Evolutionary conservation across 768 basidiomycete genomes (phyloP).

Genomic region (Phylloporus sp.): DNA sequence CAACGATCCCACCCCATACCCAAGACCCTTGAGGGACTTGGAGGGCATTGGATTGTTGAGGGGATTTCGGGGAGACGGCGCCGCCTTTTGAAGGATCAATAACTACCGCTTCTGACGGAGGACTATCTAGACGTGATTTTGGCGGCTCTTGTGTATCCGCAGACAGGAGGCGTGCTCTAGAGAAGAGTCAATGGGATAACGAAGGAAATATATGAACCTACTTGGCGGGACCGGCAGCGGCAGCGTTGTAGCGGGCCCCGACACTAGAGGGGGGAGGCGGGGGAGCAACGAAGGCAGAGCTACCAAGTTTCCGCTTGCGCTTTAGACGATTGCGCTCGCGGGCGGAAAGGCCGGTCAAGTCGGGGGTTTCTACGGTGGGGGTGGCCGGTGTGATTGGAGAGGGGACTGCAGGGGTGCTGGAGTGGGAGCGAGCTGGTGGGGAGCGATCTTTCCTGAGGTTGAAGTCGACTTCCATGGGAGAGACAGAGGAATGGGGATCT

Average conservation of each 20-base stretch:
- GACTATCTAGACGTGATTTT: conserved; percentile 56
- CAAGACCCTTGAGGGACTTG: conserved; percentile 71
- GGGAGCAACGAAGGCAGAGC: conserved; percentile 73
- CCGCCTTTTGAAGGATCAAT: conserved; percentile 83
- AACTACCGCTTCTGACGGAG: conserved; percentile 57
- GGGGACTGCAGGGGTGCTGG: conserved; percentile 41
- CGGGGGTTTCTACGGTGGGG: conserved; percentile 36
- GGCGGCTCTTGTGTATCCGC: conserved; percentile 50
- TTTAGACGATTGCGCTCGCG: conserved; percentile 93
- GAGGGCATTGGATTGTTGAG: conserved; percentile 72
- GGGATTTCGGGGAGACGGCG: conserved; percentile 70
- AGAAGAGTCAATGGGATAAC: conserved; percentile 2
- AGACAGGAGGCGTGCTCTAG: conserved; percentile 70
- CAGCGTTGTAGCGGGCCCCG: conserved; percentile 57
- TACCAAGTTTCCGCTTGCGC: conserved; percentile 87
- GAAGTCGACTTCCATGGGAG: conserved; percentile 44
- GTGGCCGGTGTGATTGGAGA: conserved; percentile 44
- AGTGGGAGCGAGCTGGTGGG: conserved; percentile 39
- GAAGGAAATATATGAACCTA: conserved; percentile 24
- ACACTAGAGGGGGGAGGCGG: conserved; percentile 53
- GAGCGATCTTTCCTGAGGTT: conserved; percentile 38
- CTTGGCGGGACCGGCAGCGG: conserved; percentile 57
- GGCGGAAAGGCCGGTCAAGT: conserved; percentile 65
- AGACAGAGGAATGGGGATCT: conserved; percentile 30
- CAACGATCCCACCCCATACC: conserved; percentile 83